Evolutionary conservation across 257 asterid species (phyloP).

Genomic region (Jaltomata sinuosa): DNA sequence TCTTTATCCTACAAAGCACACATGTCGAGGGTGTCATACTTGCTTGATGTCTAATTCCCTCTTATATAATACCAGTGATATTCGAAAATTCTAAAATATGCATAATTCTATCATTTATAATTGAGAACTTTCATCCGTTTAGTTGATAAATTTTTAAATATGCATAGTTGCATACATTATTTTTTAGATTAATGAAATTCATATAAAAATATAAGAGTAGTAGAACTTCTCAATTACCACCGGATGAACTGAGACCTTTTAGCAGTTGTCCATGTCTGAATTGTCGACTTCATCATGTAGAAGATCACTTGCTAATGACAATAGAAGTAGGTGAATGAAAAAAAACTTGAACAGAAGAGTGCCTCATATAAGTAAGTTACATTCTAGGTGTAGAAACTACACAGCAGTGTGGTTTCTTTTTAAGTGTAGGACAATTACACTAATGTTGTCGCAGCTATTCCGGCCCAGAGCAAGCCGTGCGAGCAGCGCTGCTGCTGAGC

Average conservation of each 20-base stretch:
- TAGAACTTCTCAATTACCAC: neutral
- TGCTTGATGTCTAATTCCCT: too few species aligned
- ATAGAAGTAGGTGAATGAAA: neutral
- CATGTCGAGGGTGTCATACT: too few species aligned
- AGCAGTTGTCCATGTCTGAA: neutral
- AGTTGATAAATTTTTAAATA: too few species aligned
- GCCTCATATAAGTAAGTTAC: neutral
- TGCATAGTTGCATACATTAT: too few species aligned
- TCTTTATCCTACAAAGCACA: too few species aligned
- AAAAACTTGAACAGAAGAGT: neutral
- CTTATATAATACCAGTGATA: too few species aligned
- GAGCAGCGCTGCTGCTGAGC: conserved; percentile 7
- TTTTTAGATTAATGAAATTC: too few species aligned
- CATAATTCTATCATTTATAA: too few species aligned
- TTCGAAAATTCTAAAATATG: too few species aligned
- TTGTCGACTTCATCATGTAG: neutral
- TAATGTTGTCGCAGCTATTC: conserved; percentile 3
- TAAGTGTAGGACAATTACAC: conserved; percentile 10
- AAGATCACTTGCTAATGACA: neutral
- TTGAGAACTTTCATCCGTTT: too few species aligned
- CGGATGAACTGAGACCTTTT: neutral
- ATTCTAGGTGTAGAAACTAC: neutral
- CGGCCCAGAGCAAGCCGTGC: conserved; percentile 9
- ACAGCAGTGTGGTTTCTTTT: neutral
- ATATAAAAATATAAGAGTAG: too few species aligned